A percentile compares a stretch with the other conserved stretches of the same genome.
These are phyloP conservation scores for Bonnemaisonia californica DNA, from an alignment of 31 red algal genomes.

Conservation along the genomic window DNA sequence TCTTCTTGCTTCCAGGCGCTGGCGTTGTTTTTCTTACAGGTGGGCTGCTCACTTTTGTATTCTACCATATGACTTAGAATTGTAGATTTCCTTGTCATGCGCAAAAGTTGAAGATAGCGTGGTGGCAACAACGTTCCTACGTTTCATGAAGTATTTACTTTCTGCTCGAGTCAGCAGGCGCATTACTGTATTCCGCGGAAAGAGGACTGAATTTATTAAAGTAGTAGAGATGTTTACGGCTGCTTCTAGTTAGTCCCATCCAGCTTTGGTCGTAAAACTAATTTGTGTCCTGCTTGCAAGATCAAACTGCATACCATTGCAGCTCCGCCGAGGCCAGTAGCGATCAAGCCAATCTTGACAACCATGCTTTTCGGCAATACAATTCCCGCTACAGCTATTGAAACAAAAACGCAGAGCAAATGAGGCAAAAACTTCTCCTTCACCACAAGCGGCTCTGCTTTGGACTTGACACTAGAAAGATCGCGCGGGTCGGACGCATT, in stretches of 20 bases:
- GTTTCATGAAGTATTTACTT: too few species aligned
- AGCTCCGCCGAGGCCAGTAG: conserved; percentile 12
- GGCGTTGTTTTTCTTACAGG: neutral
- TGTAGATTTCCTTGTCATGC: too few species aligned
- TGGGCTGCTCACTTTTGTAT: conserved; percentile 6
- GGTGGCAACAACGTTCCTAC: too few species aligned
- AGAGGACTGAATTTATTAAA: too few species aligned
- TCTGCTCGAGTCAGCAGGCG: too few species aligned
- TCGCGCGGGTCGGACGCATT: neutral
- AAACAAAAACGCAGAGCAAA: conserved; percentile 33
- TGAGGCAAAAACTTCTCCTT: conserved; percentile 67
- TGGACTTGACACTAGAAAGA: conserved; percentile 45
- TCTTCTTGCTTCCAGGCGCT: conserved; percentile 27
- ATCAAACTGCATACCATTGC: conserved; percentile 39
- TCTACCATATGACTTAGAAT: too few species aligned
- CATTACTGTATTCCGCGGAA: too few species aligned
- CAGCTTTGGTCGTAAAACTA: conserved; percentile 54
- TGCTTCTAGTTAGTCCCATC: conserved; percentile 49
- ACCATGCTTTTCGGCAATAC: conserved; percentile 19
- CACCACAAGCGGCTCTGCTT: conserved; percentile 56
- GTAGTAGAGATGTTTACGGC: conserved; percentile 2
- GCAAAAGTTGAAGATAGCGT: too few species aligned
- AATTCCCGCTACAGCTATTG: conserved; percentile 18
- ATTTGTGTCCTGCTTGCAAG: conserved; percentile 58
- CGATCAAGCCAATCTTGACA: conserved; percentile 26